Conservation (phyloP, 108 stramenopile species). For the Conticribra guillardii region DNA sequence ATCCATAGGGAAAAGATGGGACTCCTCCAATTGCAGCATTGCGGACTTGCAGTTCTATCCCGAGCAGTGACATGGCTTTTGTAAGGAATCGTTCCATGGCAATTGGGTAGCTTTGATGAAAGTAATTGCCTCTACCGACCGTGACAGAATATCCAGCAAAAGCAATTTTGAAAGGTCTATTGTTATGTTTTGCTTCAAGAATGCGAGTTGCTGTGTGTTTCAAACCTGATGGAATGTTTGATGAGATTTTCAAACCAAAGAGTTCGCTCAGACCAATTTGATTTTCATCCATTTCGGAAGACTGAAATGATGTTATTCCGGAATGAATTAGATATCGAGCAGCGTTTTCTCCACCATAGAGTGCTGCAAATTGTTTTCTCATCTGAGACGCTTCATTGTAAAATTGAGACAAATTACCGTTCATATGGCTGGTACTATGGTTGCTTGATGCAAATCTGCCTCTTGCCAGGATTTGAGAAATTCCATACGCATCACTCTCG, state of each 20-base stretch:
- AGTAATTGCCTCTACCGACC: conserved; percentile 69
- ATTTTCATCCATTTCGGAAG: background rate
- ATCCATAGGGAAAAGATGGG: conserved; percentile 77
- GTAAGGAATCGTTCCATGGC: conserved; percentile 54
- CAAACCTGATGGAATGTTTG: conserved; percentile 37
- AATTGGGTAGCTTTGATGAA: conserved; percentile 74
- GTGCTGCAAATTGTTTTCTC: conserved; percentile 45
- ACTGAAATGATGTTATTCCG: conserved; percentile 54
- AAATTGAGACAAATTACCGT: conserved; percentile 26
- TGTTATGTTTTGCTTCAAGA: conserved; percentile 34
- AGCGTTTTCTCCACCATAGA: conserved; percentile 69
- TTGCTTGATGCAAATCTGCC: background rate
- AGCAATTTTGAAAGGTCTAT: conserved; percentile 59
- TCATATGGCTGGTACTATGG: background rate
- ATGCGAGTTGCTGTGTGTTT: conserved; percentile 62
- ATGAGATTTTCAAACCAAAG: background rate
- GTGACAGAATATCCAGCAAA: conserved; percentile 83
- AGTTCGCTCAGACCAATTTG: background rate
- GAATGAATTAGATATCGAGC: conserved; percentile 60
- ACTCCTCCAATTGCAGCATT: conserved; percentile 81
- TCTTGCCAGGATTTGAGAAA: background rate
- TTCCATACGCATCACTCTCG: background rate
- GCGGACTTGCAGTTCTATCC: conserved; percentile 48
- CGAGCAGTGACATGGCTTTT: conserved; percentile 40
- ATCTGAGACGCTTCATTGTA: conserved; percentile 38